Conservation (phyloP, 768 basidiomycete species). For the Amanita muscaria region DNA sequence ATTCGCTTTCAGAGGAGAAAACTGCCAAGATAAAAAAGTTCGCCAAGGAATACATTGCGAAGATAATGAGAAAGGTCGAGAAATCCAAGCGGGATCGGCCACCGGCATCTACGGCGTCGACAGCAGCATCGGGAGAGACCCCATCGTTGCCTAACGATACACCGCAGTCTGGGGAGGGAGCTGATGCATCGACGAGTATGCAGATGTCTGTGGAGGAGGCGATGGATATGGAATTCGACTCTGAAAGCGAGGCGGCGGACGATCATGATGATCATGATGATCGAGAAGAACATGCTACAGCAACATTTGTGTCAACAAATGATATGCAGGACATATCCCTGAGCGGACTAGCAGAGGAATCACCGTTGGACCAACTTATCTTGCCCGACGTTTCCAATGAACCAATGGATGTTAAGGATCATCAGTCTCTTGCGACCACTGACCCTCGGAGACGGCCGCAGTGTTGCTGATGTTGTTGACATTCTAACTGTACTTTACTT, state of each 20-base stretch:
- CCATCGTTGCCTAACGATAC: constrained; percentile 34
- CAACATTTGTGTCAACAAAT: neutral
- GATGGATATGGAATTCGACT: constrained; percentile 9
- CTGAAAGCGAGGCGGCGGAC: constrained; percentile 3
- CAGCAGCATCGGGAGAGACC: constrained; percentile 19
- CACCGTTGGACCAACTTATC: neutral
- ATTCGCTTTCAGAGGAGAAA: constrained; percentile 81
- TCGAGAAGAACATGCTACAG: neutral
- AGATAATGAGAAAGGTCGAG: constrained; percentile 62
- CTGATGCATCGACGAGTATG: constrained; percentile 29
- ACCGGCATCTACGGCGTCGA: constrained; percentile 16
- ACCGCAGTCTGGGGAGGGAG: constrained; percentile 31
- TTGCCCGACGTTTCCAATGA: constrained; percentile 7
- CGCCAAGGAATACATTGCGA: constrained; percentile 82
- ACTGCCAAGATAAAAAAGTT: constrained; percentile 85
- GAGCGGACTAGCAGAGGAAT: neutral
- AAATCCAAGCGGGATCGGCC: constrained; percentile 32
- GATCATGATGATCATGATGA: neutral
- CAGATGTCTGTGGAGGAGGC: constrained; percentile 16
- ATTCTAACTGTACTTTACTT: too few relatives aligned
- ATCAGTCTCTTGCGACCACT: neutral
- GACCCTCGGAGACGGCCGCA: constrained; percentile 6
- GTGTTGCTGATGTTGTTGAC: too few relatives aligned
- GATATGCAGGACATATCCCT: neutral
- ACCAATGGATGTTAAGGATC: constrained; percentile 1